A percentile compares a stretch with the other conserved stretches of the same genome.
Conservation (phyloP, 2,329 filamentous ascomycete species). For the Cytospora piceae region DNA sequence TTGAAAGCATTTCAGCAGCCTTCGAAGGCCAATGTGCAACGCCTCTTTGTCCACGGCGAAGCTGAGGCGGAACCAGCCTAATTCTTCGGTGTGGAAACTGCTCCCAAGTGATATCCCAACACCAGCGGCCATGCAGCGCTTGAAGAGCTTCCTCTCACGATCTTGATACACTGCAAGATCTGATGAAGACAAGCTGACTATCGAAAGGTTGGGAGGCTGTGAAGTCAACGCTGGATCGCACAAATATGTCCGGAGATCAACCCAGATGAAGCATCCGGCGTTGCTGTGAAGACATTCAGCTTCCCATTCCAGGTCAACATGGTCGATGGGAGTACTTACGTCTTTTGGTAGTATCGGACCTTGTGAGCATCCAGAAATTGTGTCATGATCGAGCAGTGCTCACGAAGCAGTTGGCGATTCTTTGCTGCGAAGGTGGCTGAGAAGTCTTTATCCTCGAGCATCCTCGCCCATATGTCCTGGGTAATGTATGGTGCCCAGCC, state of each 20-base stretch:
- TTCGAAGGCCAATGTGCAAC: slow-evolving; percentile 31
- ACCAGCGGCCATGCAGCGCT: slow-evolving; percentile 6
- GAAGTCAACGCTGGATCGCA: background rate
- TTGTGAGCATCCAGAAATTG: slow-evolving; percentile 28
- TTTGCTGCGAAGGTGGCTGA: slow-evolving; percentile 48
- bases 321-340: slow-evolving; percentile 2
- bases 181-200: no score
- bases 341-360: slow-evolving; percentile 24
- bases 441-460: slow-evolving; percentile 50
- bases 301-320: background rate
- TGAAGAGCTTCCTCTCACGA: slow-evolving; percentile 2
- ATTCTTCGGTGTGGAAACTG: slow-evolving; percentile 33
- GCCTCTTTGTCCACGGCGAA: slow-evolving; percentile 31
- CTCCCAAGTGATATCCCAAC: slow-evolving; percentile 31
- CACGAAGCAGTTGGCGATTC: slow-evolving; percentile 41
- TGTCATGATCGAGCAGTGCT: slow-evolving; percentile 27
- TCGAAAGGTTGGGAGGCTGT: background rate
- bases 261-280: slow-evolving; percentile 5
- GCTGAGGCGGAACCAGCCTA: slow-evolving; percentile 36
- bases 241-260: slow-evolving; percentile 1
- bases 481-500: slow-evolving; percentile 50
- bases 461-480: slow-evolving; percentile 45
- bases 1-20: slow-evolving; percentile 27
- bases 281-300: slow-evolving; percentile 1
- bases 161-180: slow-evolving; percentile 4